Base-by-base conservation (phyloP, 208 protist species). In the Trypanosomatidae sp. region DNA sequence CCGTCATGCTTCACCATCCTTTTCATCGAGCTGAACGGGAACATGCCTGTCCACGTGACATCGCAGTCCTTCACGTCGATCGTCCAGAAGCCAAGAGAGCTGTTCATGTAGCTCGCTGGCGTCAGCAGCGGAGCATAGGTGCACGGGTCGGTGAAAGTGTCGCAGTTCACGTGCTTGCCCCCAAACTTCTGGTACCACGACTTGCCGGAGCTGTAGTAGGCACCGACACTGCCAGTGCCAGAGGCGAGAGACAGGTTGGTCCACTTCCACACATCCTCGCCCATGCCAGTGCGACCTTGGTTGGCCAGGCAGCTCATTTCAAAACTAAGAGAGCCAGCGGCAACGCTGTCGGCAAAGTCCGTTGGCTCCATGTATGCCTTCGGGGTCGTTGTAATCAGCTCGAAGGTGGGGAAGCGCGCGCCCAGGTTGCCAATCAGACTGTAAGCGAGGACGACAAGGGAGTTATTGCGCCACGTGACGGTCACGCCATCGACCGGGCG, bases 111-210 rank as follows among this genome's bases (percentile, higher is more conserved):
- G 77, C 80, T 83, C 19, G 86, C 76, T 30, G 91, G 91, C 43
- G 88, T 93, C 52, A 95, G 79, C 58, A 95, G 85, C 52, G 91
- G 91, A 2, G 91, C 91, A 83, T 93, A 93, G 59, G 71, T 74
- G 79, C 91, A 95, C 41, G 91, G 72, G 62, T 93, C 75, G 9
- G 76, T 80, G 75, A 95, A 95, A 36, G 82, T 90, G 74, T 95
- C 88, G 71, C 91, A 95, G 50, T 80, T 62, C 33, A 81, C 58
- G 79, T 95, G 91, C 81, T 93, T 95, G 65, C 91, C 91, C 66
- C 91, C 88, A 60, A 95, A 95, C 76, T 95, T 95, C 59, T 95
- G 91, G 69, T 93, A 95, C 89, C 91, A 95, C 36, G 86, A 91
- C 12, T 66, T 55, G 59, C 87, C 88, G 44, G 66, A 76, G 68